Evolutionary conservation across 345 rosid species (phyloP).

Genomic region (Gossypium longicalyx): DNA sequence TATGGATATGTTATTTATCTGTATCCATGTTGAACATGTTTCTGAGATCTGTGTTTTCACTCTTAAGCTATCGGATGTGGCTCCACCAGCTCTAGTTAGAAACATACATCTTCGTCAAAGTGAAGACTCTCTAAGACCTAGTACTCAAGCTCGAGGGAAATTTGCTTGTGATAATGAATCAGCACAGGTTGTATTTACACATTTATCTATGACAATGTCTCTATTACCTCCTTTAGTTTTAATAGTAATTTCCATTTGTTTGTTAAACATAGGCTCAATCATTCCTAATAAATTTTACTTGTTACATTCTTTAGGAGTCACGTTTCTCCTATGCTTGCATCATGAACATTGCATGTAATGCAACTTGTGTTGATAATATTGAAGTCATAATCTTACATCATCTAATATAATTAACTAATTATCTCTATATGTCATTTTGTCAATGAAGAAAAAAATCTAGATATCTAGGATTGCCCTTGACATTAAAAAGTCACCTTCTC

Average conservation of each 20-base stretch:
- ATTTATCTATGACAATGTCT: background rate
- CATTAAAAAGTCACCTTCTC: background rate
- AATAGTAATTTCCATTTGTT: background rate
- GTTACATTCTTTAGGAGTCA: background rate
- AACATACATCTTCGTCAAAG: constrained; percentile 33
- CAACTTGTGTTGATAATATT: background rate
- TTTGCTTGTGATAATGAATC: constrained; percentile 63
- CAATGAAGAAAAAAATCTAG: background rate
- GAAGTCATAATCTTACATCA: background rate
- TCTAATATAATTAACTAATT: background rate
- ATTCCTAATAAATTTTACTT: background rate
- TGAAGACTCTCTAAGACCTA: constrained; percentile 50
- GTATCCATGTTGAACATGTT: background rate
- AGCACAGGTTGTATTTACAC: constrained; percentile 46
- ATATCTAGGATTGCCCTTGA: background rate
- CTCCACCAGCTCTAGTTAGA: constrained; percentile 64
- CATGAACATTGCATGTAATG: no score
- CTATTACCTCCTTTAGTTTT: background rate
- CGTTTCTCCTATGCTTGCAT: background rate
- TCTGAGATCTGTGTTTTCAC: constrained; percentile 8
- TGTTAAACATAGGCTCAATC: background rate
- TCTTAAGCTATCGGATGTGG: constrained; percentile 64
- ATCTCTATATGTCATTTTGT: background rate
- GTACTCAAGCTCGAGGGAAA: constrained; percentile 57
- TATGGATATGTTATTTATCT: background rate